phyloP scores from a whole-genome alignment of 208 protist genomes.

The Wallacemonas sp. region DNA sequence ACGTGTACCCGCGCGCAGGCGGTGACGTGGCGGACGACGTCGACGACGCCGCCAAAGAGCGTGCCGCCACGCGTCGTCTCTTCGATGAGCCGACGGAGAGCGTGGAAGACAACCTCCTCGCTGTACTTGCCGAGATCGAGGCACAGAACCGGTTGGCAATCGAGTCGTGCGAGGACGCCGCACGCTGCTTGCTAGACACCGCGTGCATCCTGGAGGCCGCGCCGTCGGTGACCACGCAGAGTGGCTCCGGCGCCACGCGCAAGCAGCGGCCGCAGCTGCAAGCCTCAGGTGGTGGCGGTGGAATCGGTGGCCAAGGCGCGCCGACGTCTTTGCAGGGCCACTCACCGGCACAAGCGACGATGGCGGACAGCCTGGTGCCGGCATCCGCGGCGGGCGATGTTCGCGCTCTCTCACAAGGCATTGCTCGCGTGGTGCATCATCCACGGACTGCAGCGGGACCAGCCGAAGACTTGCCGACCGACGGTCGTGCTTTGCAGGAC shows the following conservation, averaged over 20 bases:
- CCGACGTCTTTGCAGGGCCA: neutral
- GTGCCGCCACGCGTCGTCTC: neutral
- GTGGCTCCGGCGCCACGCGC: neutral
- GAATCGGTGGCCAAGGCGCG: neutral
- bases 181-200: conserved; percentile 13
- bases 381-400: neutral
- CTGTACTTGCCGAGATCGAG: conserved; percentile 6
- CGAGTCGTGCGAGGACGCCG: conserved; percentile 9
- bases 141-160: conserved; percentile 5
- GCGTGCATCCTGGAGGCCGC: neutral
- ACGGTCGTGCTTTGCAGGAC: neutral
- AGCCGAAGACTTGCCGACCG: too few species aligned
- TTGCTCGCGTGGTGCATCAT: neutral
- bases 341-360: too few species aligned
- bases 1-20: neutral
- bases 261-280: neutral
- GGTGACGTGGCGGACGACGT: neutral
- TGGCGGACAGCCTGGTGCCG: neutral
- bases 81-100: neutral
- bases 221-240: neutral
- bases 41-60: neutral
- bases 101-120: neutral
- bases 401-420: neutral
- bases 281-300: neutral
- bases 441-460: neutral